Evolutionary conservation across 2,329 filamentous ascomycete species (phyloP), one percentile per base, ranked within the genome.

Genomic region (Colletotrichum endophyticum): DNA sequence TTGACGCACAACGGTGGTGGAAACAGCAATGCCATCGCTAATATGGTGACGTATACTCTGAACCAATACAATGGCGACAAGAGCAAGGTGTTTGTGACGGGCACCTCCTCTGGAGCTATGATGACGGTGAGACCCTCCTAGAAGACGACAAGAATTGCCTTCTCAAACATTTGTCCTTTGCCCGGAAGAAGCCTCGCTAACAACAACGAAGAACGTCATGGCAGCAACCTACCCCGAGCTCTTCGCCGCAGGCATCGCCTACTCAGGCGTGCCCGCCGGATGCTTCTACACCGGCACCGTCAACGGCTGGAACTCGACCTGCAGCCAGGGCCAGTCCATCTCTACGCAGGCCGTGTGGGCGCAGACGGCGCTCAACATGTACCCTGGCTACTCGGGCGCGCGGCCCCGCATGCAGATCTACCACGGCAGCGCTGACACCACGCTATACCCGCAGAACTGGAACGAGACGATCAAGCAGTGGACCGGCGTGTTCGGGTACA

Each of bases 1-100:
- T 85, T 93, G 3, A 89, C 87, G 5, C 91, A 91, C 79, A 86
- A 90, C 72, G 91, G 89, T 9, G 91, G 91, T 27, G 89, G 90
- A 4, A 89, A 93, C 81, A 89, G 87, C 66, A 88, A 89, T 57
- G 86, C 87, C 0, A 91, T 93, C 73, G 89, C 88, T 28, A 91
- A 90, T 80, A 92, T 93, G 91, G 90, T 92, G 63, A 85, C 83
- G 53, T 92, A 91, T 79, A 85, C 89, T 5, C 81, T 92, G n/a
- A 78, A 81, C 11, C 86, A 86, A 80, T 92, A 92, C 82, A 84
- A 84, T 3, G 90, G 85, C 30, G 88, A 93, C 79, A 79, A 86
- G 34, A 84, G 80, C 76, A 86, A 86, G 71, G 89, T 92, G 3
- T 92, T 88, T 76, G 89, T 89, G 3, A 91, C 89, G 0, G 91